phyloP scores from a whole-genome alignment of 352 stramenopile species.

The Thalassiosira hispida region DNA sequence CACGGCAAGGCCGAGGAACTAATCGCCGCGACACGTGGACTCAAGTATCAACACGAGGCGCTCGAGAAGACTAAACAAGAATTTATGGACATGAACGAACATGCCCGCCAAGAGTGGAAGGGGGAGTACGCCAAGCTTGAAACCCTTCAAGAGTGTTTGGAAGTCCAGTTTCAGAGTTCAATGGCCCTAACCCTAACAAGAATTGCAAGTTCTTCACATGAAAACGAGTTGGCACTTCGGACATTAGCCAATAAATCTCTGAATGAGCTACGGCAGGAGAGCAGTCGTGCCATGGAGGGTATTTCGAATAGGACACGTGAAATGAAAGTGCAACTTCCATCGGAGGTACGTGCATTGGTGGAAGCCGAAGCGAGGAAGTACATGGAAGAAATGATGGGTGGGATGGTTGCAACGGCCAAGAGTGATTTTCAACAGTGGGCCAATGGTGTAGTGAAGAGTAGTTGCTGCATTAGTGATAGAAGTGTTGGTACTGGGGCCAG shows the following conservation, averaged over 20 bases:
- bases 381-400: constrained; percentile 12
- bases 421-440: constrained; percentile 29
- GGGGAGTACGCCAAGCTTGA: constrained; percentile 26
- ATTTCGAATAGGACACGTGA: constrained; percentile 11
- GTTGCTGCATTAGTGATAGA: not conserved
- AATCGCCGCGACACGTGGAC: constrained; percentile 6
- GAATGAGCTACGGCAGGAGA: constrained; percentile 21
- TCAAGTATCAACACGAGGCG: constrained; percentile 16
- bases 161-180: constrained; percentile 10
- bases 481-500: not conserved
- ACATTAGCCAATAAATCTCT: constrained; percentile 14
- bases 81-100: constrained; percentile 14
- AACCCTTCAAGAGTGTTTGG: constrained; percentile 7
- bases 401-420: constrained; percentile 21
- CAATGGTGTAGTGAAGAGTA: constrained; percentile 17
- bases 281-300: constrained; percentile 2
- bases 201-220: constrained; percentile 15
- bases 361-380: constrained; percentile 24
- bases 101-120: constrained; percentile 8
- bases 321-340: constrained; percentile 4
- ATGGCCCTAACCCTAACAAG: constrained; percentile 21
- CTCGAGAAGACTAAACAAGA: constrained; percentile 27
- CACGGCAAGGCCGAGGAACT: constrained; percentile 23
- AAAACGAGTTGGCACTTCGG: constrained; percentile 18
- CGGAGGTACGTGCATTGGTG: constrained; percentile 13